These are phyloP conservation scores for Colletotrichum caudatum DNA, from an alignment of 2,329 filamentous ascomycete genomes.

Conservation along the genomic window DNA sequence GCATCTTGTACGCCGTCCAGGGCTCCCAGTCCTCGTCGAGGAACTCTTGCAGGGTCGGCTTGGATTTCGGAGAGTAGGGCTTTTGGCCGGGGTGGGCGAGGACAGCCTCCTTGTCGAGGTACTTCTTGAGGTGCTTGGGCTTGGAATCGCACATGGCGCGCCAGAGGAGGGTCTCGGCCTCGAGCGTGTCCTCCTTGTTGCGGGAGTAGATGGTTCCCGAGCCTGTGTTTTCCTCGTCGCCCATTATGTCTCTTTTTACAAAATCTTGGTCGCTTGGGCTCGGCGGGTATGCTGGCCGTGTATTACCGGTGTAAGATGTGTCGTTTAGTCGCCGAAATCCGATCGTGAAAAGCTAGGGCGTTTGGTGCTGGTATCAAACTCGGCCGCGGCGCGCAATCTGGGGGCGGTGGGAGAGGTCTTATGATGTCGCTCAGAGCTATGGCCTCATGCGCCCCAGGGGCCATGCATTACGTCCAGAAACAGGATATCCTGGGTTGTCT, in stretches of 20 bases:
- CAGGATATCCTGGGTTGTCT: conserved; percentile 27
- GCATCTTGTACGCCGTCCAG: conserved; percentile 53
- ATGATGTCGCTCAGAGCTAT: conserved; percentile 37
- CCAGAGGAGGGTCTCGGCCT: conserved; percentile 52
- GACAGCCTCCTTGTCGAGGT: conserved; percentile 51
- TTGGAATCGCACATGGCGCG: conserved; percentile 50
- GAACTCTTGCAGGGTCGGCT: conserved; percentile 50
- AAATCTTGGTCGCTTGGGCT: neutral
- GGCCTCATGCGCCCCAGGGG: conserved; percentile 10
- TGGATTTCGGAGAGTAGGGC: conserved; percentile 49
- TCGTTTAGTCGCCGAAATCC: neutral
- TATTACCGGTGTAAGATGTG: neutral
- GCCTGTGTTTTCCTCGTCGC: conserved; percentile 31
- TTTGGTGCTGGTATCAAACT: neutral
- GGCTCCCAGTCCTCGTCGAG: conserved; percentile 51
- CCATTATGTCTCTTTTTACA: conserved; percentile 11
- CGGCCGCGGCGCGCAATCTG: neutral
- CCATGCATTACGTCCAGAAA: conserved; percentile 31
- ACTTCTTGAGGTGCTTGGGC: conserved; percentile 49
- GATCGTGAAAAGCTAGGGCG: neutral
- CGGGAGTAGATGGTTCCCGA: conserved; percentile 48
- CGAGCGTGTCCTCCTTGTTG: conserved; percentile 53
- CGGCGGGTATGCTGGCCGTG: neutral
- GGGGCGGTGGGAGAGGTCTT: conserved; percentile 23
- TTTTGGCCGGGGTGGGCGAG: conserved; percentile 49